Evolutionary conservation across 257 asterid species (phyloP).

Genomic region (Cinchona pubescens): DNA sequence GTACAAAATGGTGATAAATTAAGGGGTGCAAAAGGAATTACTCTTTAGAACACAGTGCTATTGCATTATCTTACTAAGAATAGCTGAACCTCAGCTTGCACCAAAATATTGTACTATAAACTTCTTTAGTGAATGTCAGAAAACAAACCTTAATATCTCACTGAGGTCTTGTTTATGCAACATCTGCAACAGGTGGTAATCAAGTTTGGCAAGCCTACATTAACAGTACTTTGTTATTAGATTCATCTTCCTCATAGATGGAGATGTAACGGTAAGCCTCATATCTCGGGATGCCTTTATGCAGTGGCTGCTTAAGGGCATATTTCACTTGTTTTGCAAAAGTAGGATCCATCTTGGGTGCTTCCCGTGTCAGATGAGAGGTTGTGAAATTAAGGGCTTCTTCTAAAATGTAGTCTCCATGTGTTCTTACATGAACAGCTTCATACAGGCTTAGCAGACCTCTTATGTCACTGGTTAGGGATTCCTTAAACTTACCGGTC

Average conservation of each 20-base stretch:
- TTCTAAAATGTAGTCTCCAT: constrained; percentile 32
- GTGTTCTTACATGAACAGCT: constrained; percentile 38
- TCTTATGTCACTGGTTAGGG: not conserved
- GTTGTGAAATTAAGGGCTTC: constrained; percentile 23
- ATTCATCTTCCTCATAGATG: constrained; percentile 19
- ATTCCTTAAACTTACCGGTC: constrained; percentile 11
- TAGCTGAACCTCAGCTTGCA: too few species aligned
- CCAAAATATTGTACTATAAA: too few species aligned
- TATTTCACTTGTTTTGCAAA: constrained; percentile 14
- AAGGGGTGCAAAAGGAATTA: too few species aligned
- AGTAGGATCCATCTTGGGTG: not conserved
- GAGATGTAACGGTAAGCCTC: constrained; percentile 24
- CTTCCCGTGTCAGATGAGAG: constrained; percentile 17
- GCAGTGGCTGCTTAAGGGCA: constrained; percentile 22
- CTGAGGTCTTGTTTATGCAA: constrained; percentile 27
- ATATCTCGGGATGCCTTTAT: constrained; percentile 20
- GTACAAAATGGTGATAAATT: too few species aligned
- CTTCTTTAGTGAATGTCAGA: too few species aligned
- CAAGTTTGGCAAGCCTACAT: constrained; percentile 34
- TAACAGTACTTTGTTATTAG: constrained; percentile 12
- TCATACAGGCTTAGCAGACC: constrained; percentile 33
- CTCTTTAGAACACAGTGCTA: too few species aligned
- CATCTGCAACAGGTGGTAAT: constrained; percentile 28
- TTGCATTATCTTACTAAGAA: too few species aligned
- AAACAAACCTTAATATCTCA: constrained; percentile 19